Evolutionary conservation across 2,329 filamentous ascomycete species (phyloP).

Genomic region (Neopestalotiopsis sp.): DNA sequence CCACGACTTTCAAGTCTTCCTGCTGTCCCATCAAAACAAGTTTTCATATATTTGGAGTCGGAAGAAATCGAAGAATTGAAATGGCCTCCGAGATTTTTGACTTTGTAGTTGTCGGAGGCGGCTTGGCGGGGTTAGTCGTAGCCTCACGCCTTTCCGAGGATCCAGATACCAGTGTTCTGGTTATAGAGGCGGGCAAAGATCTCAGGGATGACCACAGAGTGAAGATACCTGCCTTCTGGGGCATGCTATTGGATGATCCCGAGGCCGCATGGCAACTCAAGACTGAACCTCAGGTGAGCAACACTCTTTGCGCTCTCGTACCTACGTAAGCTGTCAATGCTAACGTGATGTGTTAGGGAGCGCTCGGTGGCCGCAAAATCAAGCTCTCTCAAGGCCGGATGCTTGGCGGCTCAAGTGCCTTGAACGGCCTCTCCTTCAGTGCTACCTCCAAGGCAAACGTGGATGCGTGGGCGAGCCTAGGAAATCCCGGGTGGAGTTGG

Average conservation of each 20-base stretch:
- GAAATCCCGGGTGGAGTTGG: slow-evolving; percentile 33
- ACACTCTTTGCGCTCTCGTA: not conserved
- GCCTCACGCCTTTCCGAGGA: slow-evolving; percentile 48
- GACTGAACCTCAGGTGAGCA: slow-evolving; percentile 39
- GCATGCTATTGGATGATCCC: slow-evolving; percentile 36
- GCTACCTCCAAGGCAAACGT: slow-evolving; percentile 31
- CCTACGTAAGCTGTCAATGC: not conserved
- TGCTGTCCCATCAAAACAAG: not conserved
- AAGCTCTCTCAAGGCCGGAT: slow-evolving; percentile 36
- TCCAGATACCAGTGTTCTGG: slow-evolving; percentile 39
- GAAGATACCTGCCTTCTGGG: slow-evolving; percentile 39
- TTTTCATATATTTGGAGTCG: not conserved
- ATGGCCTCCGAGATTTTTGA: slow-evolving; percentile 37
- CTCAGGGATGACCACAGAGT: slow-evolving; percentile 39
- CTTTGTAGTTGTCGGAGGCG: slow-evolving; percentile 55
- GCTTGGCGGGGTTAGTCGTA: slow-evolving; percentile 54
- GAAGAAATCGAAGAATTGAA: not conserved
- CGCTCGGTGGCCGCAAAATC: slow-evolving; percentile 20
- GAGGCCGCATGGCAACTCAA: slow-evolving; percentile 46
- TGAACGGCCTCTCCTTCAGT: slow-evolving; percentile 34
- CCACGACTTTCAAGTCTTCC: not conserved
- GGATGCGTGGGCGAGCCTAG: slow-evolving; percentile 33
- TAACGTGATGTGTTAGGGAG: not conserved
- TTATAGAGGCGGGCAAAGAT: slow-evolving; percentile 44
- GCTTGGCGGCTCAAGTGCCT: slow-evolving; percentile 36